Evolutionary conservation across 2,329 filamentous ascomycete genomes (phyloP).

Genomic region (Paradendryphiella salina): DNA sequence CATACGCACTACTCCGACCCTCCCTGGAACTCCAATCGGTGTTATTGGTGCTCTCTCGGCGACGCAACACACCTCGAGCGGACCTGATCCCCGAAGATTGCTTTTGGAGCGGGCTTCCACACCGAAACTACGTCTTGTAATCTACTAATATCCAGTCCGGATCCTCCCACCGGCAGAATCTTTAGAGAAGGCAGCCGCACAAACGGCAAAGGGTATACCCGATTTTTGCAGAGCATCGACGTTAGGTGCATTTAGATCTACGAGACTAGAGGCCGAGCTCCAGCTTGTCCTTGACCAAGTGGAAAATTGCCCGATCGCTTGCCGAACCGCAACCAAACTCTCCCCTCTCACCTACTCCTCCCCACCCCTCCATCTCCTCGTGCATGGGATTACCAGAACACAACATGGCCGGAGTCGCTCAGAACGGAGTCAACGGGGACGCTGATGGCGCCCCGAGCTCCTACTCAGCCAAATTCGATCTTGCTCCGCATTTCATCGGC

Average conservation of each 20-base stretch:
- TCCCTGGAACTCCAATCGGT: constrained; percentile 12
- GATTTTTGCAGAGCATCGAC: constrained; percentile 7
- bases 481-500: constrained; percentile 94
- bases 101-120: constrained; percentile 8
- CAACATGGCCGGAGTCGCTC: constrained; percentile 43
- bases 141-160: constrained; percentile 29
- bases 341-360: constrained; percentile 13
- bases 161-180: constrained; percentile 25
- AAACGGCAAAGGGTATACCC: neutral
- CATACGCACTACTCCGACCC: constrained; percentile 12
- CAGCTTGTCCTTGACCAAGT: constrained; percentile 23
- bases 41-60: constrained; percentile 24
- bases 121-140: constrained; percentile 15
- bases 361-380: constrained; percentile 21
- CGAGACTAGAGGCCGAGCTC: constrained; percentile 30
- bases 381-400: constrained; percentile 35
- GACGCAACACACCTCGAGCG: constrained; percentile 11
- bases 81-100: constrained; percentile 4
- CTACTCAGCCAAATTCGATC: constrained; percentile 77
- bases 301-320: constrained; percentile 32
- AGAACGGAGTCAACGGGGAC: constrained; percentile 46
- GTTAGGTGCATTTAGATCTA: constrained; percentile 16
- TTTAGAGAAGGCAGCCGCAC: constrained; percentile 5
- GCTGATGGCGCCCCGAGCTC: constrained; percentile 62
- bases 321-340: constrained; percentile 17